Conservation (phyloP, 805 yeast genomes). For the Candida arabinofermentans region DNA sequence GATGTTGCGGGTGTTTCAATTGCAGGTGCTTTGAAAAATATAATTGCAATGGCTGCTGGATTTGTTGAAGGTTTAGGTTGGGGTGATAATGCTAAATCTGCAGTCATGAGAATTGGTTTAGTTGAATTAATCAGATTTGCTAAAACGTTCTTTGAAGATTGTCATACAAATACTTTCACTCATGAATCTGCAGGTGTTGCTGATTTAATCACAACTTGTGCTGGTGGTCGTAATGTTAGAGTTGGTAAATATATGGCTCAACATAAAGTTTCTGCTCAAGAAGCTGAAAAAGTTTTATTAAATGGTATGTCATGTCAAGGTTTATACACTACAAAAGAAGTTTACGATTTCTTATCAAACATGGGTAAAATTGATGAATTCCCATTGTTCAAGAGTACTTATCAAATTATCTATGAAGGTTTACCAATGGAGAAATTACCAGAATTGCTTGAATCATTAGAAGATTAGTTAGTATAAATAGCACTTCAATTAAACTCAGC, state of each 20-base stretch:
- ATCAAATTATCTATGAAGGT: slow-evolving; percentile 74
- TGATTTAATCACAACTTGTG: slow-evolving; percentile 94
- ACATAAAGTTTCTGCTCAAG: slow-evolving; percentile 70
- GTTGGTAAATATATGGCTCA: slow-evolving; percentile 85
- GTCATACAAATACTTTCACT: slow-evolving; percentile 76
- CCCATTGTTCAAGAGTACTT: slow-evolving; percentile 79
- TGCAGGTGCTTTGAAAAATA: slow-evolving; percentile 96
- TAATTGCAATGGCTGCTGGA: slow-evolving; percentile 95
- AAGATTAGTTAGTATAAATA: slow-evolving; percentile 17
- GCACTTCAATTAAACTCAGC: not conserved
- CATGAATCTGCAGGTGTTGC: slow-evolving; percentile 98
- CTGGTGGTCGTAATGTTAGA: slow-evolving; percentile 95
- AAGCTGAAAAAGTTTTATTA: slow-evolving; percentile 78
- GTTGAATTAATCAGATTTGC: slow-evolving; percentile 89
- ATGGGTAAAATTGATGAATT: slow-evolving; percentile 57
- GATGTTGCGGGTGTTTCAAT: slow-evolving; percentile 96
- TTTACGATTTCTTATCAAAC: slow-evolving; percentile 70
- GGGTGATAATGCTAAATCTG: slow-evolving; percentile 99
- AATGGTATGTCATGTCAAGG: slow-evolving; percentile 99
- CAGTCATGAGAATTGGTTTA: slow-evolving; percentile 93
- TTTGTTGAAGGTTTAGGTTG: slow-evolving; percentile 96
- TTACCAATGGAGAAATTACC: slow-evolving; percentile 76
- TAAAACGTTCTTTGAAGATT: slow-evolving; percentile 70
- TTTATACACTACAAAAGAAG: slow-evolving; percentile 84
- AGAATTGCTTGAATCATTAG: slow-evolving; percentile 50